Evolutionary conservation across 179 eudicot species (phyloP).

Genomic region (Heliamphora ciliata): DNA sequence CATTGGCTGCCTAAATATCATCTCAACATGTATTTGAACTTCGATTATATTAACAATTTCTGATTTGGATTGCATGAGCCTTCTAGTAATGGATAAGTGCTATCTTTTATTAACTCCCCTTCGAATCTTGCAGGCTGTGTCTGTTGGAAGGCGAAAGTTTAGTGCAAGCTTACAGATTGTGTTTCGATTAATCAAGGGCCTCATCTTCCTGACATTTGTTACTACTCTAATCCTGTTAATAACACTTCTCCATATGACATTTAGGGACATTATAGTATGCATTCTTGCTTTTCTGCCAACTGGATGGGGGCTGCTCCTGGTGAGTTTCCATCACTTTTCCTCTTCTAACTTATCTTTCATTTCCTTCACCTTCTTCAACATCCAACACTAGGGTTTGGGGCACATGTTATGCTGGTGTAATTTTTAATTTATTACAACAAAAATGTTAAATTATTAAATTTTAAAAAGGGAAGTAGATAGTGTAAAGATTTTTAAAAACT

Average conservation of each 20-base stretch:
- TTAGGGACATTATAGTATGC: constrained; percentile 69
- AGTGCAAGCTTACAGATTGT: constrained; percentile 79
- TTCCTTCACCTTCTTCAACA: background rate
- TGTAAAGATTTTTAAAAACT: no score
- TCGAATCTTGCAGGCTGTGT: constrained; percentile 42
- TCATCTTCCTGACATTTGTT: constrained; percentile 61
- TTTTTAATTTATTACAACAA: no score
- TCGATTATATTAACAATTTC: background rate
- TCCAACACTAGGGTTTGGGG: no score
- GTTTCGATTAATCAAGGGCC: constrained; percentile 71
- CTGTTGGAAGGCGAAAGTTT: constrained; percentile 65
- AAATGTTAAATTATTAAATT: no score
- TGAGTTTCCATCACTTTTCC: constrained; percentile 22
- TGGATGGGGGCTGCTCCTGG: constrained; percentile 95
- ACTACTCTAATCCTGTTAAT: constrained; percentile 48
- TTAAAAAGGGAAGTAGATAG: no score
- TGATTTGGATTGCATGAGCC: no score
- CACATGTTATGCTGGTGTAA: no score
- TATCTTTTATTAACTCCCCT: background rate
- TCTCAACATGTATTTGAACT: background rate
- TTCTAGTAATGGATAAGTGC: background rate
- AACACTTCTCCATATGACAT: constrained; percentile 56
- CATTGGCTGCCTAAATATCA: background rate
- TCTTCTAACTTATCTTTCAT: background rate
- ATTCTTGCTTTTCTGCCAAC: constrained; percentile 96